phyloP scores from a whole-genome alignment of 352 stramenopile species.

The Phytophthora capsici region DNA sequence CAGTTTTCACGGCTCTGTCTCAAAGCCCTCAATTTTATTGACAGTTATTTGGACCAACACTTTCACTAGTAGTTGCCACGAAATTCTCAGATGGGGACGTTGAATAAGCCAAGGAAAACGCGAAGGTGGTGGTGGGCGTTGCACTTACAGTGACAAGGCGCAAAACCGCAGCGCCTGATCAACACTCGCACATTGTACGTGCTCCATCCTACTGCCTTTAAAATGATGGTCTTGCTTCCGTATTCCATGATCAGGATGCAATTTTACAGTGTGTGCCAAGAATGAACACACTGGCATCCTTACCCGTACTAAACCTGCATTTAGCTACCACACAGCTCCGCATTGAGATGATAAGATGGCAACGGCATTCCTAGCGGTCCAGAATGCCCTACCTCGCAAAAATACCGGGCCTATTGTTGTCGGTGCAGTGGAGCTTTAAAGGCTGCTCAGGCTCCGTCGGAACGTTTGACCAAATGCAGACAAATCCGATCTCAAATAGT shows the following conservation, averaged over 20 bases:
- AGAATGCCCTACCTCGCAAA: slow-evolving; percentile 19
- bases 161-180: slow-evolving; percentile 21
- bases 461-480: slow-evolving; percentile 27
- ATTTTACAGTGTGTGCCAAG: too few species aligned
- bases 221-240: not conserved
- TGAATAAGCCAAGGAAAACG: slow-evolving; percentile 24
- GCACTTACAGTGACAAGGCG: slow-evolving; percentile 25
- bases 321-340: slow-evolving; percentile 15
- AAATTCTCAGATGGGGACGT: slow-evolving; percentile 23
- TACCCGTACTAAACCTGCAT: too few species aligned
- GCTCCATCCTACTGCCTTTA: not conserved
- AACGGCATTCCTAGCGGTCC: slow-evolving; percentile 22
- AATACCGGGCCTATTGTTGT: slow-evolving; percentile 35
- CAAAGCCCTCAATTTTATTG: slow-evolving; percentile 9
- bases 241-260: not conserved
- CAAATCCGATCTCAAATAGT: slow-evolving; percentile 26
- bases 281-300: not conserved
- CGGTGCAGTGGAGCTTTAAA: slow-evolving; percentile 6
- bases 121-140: slow-evolving; percentile 16
- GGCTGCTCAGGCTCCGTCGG: not conserved
- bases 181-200: not conserved
- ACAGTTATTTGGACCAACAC: slow-evolving; percentile 20
- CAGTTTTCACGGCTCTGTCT: slow-evolving; percentile 3
- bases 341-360: slow-evolving; percentile 18
- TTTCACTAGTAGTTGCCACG: slow-evolving; percentile 22